A percentile compares a stretch with the other conserved stretches of the same genome.
Conservation (phyloP, 495 filamentous ascomycete genomes). For the Aspergillus baeticus region DNA sequence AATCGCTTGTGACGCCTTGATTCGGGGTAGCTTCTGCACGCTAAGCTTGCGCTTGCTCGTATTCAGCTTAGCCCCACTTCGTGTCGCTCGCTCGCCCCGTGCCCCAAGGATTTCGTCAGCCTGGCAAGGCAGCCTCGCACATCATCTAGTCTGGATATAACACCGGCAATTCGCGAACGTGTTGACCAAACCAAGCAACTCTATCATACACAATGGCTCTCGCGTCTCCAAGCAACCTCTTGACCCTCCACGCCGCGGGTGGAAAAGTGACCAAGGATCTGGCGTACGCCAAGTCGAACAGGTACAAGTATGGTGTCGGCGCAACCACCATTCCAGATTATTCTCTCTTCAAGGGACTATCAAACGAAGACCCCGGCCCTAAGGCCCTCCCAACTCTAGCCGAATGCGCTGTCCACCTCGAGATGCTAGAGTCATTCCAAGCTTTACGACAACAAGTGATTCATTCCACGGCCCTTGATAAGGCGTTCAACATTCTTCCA, state of each 20-base stretch:
- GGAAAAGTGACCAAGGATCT: not conserved
- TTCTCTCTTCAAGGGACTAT: not conserved
- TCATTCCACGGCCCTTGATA: constrained; percentile 2
- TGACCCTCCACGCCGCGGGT: not conserved
- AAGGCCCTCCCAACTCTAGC: not conserved
- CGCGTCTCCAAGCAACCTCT: not conserved
- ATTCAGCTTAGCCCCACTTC: not conserved
- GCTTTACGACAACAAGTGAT: constrained; percentile 15
- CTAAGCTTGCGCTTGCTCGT: not conserved
- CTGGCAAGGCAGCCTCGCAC: not conserved
- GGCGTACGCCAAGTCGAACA: not conserved
- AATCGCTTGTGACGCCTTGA: not conserved
- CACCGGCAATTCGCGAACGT: not conserved
- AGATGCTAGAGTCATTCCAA: constrained; percentile 32
- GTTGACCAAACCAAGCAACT: not conserved
- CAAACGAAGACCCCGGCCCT: not conserved
- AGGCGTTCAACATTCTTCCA: constrained; percentile 5
- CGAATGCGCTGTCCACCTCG: constrained; percentile 35
- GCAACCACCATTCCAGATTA: not conserved
- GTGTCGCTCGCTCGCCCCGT: not conserved
- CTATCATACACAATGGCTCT: not conserved
- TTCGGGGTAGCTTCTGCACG: not conserved
- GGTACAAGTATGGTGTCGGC: not conserved
- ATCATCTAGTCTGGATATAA: not conserved
- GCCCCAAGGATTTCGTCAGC: not conserved